A percentile compares a stretch with the other conserved stretches of the same genome.
phyloP scores from a whole-genome alignment of 331 rosid genomes.

The Telfairia occidentalis region DNA sequence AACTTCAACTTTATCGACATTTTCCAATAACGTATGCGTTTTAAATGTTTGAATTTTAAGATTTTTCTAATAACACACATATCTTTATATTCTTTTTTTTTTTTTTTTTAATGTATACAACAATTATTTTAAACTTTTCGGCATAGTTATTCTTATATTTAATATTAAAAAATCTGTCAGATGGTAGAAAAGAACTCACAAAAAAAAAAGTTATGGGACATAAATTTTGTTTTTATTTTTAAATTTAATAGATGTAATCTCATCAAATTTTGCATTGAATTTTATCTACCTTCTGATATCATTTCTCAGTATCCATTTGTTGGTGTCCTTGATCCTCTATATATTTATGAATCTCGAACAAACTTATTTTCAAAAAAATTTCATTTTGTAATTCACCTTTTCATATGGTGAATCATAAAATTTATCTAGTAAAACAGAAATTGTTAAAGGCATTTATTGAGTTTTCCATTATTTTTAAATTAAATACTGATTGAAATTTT shows the following conservation, averaged over 20 bases:
- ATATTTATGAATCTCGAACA: too few relatives aligned
- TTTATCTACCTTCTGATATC: too few relatives aligned
- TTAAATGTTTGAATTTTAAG: background rate
- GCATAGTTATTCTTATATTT: background rate
- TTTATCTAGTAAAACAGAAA: too few relatives aligned
- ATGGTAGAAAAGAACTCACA: background rate
- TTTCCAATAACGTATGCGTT: constrained; percentile 6
- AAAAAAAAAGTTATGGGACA: background rate
- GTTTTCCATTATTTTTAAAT: too few relatives aligned
- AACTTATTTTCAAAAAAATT: too few relatives aligned
- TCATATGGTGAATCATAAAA: too few relatives aligned
- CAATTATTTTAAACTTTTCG: background rate
- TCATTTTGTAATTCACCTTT: too few relatives aligned
- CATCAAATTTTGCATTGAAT: too few relatives aligned
- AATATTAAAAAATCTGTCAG: background rate
- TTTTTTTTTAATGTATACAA: background rate
- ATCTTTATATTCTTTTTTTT: background rate
- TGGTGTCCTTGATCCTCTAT: too few relatives aligned
- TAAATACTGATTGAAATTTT: too few relatives aligned
- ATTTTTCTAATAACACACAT: background rate
- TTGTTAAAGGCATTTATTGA: too few relatives aligned
- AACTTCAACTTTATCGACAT: background rate
- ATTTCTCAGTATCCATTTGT: too few relatives aligned
- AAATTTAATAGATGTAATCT: background rate
- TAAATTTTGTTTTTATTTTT: background rate